Evolutionary conservation across 2,329 filamentous ascomycete genomes (phyloP).

Genomic region (Alternaria brassicicola): DNA sequence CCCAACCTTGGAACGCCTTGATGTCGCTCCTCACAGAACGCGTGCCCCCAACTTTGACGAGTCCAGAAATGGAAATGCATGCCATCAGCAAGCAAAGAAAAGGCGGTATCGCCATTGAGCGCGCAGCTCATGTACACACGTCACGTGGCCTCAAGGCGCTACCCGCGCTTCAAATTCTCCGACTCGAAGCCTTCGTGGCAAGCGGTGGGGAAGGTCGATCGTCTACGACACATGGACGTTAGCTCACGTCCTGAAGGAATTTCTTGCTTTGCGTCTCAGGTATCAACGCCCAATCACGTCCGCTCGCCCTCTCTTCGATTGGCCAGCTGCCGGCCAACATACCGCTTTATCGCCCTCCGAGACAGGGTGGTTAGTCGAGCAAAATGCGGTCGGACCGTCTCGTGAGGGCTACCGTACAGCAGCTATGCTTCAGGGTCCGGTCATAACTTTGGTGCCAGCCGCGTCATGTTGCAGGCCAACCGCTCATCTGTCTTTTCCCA

Average conservation of each 20-base stretch:
- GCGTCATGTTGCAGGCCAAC: constrained; percentile 5
- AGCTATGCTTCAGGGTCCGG: constrained; percentile 3
- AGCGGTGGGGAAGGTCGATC: constrained; percentile 9
- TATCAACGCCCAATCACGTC: constrained; percentile 1
- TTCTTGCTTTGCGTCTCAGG: not conserved
- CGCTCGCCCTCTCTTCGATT: not conserved
- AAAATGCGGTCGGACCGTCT: constrained; percentile 13
- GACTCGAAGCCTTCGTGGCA: constrained; percentile 2
- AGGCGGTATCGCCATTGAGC: not conserved
- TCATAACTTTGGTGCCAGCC: constrained; percentile 4
- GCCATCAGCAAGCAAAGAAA: not conserved
- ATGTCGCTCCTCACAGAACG: not conserved
- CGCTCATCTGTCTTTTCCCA: not conserved
- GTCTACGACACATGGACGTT: constrained; percentile 8
- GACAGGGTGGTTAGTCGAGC: constrained; percentile 6
- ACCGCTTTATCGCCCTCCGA: constrained; percentile 10
- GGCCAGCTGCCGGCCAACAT: constrained; percentile 6
- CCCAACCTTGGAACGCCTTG: not conserved
- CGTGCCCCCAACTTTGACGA: not conserved
- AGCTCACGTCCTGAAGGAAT: constrained; percentile 7
- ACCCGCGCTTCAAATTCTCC: not conserved
- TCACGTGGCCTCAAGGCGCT: not conserved
- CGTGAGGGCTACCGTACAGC: constrained; percentile 3
- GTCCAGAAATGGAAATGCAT: not conserved
- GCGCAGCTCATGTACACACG: not conserved